These are phyloP conservation scores for Penicillium italicum DNA, from an alignment of 2,329 filamentous ascomycete species.

Conservation along the genomic window DNA sequence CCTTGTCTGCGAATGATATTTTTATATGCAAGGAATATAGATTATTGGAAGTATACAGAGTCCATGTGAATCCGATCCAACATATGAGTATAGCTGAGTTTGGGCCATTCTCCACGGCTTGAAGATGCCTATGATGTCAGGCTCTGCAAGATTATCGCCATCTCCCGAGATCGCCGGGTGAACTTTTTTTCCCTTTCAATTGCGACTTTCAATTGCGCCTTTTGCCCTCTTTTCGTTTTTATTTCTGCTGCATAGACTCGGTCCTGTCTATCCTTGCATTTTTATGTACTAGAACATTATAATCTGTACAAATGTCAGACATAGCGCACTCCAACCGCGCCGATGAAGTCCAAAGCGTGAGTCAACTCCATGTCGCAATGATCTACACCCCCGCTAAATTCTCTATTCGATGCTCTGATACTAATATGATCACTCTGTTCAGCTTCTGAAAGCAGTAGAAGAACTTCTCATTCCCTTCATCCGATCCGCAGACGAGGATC, in stretches of 20 bases:
- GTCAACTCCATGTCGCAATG: slow-evolving; percentile 17
- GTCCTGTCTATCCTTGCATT: neutral
- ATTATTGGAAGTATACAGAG: neutral
- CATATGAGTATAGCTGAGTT: neutral
- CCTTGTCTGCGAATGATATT: neutral
- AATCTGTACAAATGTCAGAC: slow-evolving; percentile 22
- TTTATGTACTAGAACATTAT: neutral
- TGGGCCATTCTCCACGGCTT: neutral
- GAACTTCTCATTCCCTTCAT: slow-evolving; percentile 47
- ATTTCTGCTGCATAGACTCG: neutral
- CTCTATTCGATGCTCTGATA: neutral
- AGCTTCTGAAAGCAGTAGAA: slow-evolving; percentile 43
- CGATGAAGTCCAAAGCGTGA: slow-evolving; percentile 43
- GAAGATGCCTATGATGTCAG: slow-evolving; percentile 22
- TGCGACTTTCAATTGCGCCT: neutral
- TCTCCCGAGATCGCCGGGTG: slow-evolving; percentile 16
- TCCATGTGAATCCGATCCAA: neutral
- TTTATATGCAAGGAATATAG: neutral
- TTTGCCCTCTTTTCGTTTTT: neutral
- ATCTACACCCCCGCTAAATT: neutral
- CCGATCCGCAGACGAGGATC: slow-evolving; percentile 39
- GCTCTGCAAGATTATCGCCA: slow-evolving; percentile 20
- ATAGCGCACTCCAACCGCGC: slow-evolving; percentile 29
- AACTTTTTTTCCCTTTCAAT: slow-evolving; percentile 14
- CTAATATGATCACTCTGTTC: neutral